A percentile compares a stretch with the other conserved stretches of the same genome.
Evolutionary conservation across 345 rosid species (phyloP).

Genomic region (Brassica nigra): DNA sequence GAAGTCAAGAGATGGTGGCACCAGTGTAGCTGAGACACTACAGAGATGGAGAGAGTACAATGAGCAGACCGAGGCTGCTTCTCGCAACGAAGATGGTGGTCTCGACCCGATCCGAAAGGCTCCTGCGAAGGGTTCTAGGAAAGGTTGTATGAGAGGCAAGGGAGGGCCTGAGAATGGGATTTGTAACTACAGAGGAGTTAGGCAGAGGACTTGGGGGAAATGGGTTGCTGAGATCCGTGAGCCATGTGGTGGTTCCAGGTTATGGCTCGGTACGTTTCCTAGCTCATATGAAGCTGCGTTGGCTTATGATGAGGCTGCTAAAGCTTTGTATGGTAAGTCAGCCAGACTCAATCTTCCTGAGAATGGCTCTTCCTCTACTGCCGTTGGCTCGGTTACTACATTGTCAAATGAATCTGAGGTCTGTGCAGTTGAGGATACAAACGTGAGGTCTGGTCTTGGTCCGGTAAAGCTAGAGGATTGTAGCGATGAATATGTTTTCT

Average conservation of each 20-base stretch:
- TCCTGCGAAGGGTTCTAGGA: conserved; percentile 72
- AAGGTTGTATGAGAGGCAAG: conserved; percentile 93
- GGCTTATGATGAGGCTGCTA: conserved; percentile 86
- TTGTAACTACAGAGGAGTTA: conserved; percentile 70
- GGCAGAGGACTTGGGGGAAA: conserved; percentile 94
- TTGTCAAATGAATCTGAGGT: conserved; percentile 48
- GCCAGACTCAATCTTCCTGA: conserved; percentile 68
- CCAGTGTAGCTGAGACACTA: conserved; percentile 56
- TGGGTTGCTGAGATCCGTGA: conserved; percentile 96
- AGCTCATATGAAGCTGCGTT: conserved; percentile 72
- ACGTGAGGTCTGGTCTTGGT: background rate
- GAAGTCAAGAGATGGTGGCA: conserved; percentile 45
- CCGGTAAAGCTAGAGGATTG: conserved; percentile 30
- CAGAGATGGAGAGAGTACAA: conserved; percentile 67
- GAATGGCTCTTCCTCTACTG: conserved; percentile 29
- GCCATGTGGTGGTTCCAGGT: conserved; percentile 60
- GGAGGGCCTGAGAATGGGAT: conserved; percentile 80
- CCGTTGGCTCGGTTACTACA: conserved; percentile 40
- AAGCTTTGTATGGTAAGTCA: conserved; percentile 59
- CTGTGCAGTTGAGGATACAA: conserved; percentile 39
- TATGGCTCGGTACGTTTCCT: conserved; percentile 88
- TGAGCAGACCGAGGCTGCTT: conserved; percentile 36
- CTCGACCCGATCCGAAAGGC: conserved; percentile 42
- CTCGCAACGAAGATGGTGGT: conserved; percentile 10
- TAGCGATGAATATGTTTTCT: conserved; percentile 15